Conservation (phyloP, 202 grass and related monocot genomes). For the Schoenoplectus triqueter region DNA sequence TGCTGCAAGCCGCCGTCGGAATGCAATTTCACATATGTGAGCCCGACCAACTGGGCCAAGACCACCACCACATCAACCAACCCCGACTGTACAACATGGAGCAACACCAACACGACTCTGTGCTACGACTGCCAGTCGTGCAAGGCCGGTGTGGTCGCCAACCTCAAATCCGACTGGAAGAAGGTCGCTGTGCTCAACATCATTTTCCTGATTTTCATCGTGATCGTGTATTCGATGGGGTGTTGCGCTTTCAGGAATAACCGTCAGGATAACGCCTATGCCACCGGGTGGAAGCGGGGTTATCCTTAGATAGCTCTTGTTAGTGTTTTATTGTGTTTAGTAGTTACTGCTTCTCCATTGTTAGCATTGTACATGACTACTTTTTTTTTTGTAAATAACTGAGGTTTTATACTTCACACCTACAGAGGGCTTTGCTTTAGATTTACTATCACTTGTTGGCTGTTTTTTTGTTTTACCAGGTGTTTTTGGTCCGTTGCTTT, state of each 20-base stretch:
- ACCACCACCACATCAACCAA: not conserved
- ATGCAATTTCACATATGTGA: constrained; percentile 50
- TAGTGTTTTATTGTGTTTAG: not conserved
- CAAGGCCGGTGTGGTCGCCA: constrained; percentile 88
- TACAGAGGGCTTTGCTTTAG: too few species aligned
- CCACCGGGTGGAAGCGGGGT: constrained; percentile 47
- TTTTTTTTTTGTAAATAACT: too few species aligned
- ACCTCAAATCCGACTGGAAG: constrained; percentile 76
- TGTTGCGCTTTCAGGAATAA: constrained; percentile 96
- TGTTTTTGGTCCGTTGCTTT: too few species aligned
- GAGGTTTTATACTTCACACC: too few species aligned
- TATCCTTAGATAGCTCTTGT: constrained; percentile 43
- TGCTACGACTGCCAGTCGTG: constrained; percentile 86
- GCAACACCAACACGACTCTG: constrained; percentile 43
- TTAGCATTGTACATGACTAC: too few species aligned
- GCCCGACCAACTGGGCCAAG: constrained; percentile 52
- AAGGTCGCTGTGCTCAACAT: constrained; percentile 63
- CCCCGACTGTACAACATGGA: constrained; percentile 64
- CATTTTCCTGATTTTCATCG: constrained; percentile 84
- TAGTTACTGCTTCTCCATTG: too few species aligned
- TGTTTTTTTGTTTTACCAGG: too few species aligned
- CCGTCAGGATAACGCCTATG: constrained; percentile 54
- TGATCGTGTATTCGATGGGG: constrained; percentile 91
- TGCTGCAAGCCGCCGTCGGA: constrained; percentile 89
- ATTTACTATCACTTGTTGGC: too few species aligned